Evolutionary conservation across 495 filamentous ascomycete species (phyloP).

Genomic region (Talaromyces borbonicus): DNA sequence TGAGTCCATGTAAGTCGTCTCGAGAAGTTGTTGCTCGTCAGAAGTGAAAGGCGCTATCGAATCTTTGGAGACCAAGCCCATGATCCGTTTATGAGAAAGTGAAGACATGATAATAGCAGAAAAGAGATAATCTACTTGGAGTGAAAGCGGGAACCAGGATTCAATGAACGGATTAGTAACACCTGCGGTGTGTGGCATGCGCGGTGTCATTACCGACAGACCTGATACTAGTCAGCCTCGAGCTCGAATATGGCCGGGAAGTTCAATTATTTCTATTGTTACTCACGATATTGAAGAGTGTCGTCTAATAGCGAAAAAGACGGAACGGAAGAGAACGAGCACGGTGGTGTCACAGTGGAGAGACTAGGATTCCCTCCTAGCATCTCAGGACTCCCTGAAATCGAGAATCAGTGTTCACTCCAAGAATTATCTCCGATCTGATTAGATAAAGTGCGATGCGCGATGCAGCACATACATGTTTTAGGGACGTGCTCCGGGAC

Average conservation of each 20-base stretch:
- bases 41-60: conserved; percentile 11
- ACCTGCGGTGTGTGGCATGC: neutral
- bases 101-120: conserved; percentile 31
- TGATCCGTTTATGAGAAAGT: conserved; percentile 30
- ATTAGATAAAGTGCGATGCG: no score
- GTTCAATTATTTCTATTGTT: neutral
- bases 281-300: neutral
- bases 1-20: conserved; percentile 24
- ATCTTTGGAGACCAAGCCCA: conserved; percentile 18
- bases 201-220: neutral
- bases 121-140: conserved; percentile 25
- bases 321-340: neutral
- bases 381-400: no score
- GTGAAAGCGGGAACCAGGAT: conserved; percentile 26
- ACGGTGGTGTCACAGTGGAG: neutral
- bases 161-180: neutral
- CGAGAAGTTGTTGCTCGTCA: conserved; percentile 18
- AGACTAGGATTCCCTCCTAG: no score
- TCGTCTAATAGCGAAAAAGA: neutral
- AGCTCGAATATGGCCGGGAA: neutral
- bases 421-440: no score
- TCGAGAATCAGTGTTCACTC: no score
- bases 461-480: no score
- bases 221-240: neutral
- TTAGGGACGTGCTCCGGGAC: no score